These are phyloP conservation scores for Auriscalpium orientale DNA, from an alignment of 768 basidiomycete species.

Conservation along the genomic window DNA sequence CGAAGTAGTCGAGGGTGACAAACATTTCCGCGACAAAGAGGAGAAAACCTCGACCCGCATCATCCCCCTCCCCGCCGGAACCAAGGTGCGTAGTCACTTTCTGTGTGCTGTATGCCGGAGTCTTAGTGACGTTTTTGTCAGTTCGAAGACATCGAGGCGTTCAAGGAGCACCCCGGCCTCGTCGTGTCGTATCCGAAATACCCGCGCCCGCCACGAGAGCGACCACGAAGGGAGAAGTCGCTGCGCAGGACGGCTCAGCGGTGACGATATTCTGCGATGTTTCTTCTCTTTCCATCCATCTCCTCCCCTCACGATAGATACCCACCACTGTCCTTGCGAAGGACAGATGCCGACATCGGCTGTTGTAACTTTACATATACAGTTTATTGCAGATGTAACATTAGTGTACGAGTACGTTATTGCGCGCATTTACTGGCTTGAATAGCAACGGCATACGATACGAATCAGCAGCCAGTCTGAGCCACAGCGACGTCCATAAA, in stretches of 20 bases:
- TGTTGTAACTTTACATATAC: background rate
- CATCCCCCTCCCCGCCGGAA: conserved; percentile 67
- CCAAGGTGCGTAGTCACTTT: conserved; percentile 40
- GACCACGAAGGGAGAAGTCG: background rate
- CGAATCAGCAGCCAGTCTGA: background rate
- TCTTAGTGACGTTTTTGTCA: background rate
- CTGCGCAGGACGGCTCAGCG: background rate
- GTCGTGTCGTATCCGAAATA: background rate
- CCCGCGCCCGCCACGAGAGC: background rate
- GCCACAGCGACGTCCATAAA: background rate
- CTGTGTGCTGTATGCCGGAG: background rate
- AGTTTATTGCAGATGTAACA: background rate
- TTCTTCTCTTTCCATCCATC: background rate
- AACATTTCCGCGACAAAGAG: conserved; percentile 53
- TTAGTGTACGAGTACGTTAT: background rate
- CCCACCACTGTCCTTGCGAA: too few relatives aligned
- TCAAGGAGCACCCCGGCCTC: background rate
- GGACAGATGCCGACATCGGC: background rate
- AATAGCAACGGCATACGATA: background rate
- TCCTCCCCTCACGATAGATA: background rate
- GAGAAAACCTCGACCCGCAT: conserved; percentile 60
- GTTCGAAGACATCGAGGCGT: background rate
- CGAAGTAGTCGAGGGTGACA: conserved; percentile 56
- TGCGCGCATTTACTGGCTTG: too few relatives aligned
- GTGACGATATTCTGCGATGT: background rate